Base-by-base conservation (phyloP, 208 protist genomes). In the Trypanosoma melophagium region DNA sequence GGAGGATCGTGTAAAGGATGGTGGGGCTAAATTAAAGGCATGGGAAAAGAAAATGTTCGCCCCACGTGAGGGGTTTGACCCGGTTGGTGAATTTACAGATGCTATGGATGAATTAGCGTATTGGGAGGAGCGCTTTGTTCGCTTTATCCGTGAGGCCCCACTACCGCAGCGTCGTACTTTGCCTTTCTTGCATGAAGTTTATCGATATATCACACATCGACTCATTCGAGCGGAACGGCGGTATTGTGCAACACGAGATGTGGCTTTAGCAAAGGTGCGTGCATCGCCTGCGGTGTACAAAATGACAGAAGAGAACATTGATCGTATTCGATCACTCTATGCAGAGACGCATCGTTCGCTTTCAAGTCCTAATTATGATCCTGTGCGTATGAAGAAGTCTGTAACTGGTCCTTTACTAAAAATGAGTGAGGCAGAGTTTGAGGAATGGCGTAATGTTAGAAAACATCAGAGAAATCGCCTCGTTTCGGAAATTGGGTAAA, bases 311-410 rank as follows among this genome's bases (percentile, higher is more conserved):
- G 68, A 79, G 38, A 22, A 51, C 1, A 51, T 95, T 9, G 80
- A 89, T 28, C 70, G 76, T 9, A 64, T 92, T 25, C 80, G 89
- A 28, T 54, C 60, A 44, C 72, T 92, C 38, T 92, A 92, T 75
- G 73, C 79, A 1, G 89, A 92, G 62, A 85, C 86, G 25, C 89
- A 95, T 61, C 77, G 81, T 44, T 90, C 83, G 19, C 77, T 95
- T 3, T 74, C 84, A 1, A 89, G 80, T 40, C 70, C 84, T 21
- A 95, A 90, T 70, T 95, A 95, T 76, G 89, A 95, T 60, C 84
- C 84, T 16, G 57, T 83, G 7, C 77, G 81, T 7, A 95, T 95
- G 86, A 90, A 92, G 61, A 90, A 91, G 60, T 89, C 84, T 3
- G 60, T 65, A 5, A 71, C 90, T 13, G 86, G 83, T n/a, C 76